A percentile compares a stretch with the other conserved stretches of the same genome.
Evolutionary conservation across 768 basidiomycete species (phyloP).

Genomic region (Rhodocollybia butyracea): DNA sequence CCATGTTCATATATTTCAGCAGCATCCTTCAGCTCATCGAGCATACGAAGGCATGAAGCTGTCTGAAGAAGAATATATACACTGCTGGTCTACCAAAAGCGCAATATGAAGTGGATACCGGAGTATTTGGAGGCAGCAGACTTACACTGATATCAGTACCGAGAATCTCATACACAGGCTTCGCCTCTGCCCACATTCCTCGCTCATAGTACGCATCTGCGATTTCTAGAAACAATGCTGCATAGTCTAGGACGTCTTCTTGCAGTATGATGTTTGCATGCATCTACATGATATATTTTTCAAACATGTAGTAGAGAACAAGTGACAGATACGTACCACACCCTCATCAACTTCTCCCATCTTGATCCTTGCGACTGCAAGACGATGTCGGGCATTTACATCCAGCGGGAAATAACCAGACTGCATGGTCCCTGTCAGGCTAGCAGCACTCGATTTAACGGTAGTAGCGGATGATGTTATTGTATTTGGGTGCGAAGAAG

Average conservation of each 20-base stretch:
- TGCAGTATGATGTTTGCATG: constrained; percentile 72
- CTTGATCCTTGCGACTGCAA: constrained; percentile 80
- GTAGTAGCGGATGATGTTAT: not conserved
- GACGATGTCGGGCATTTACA: constrained; percentile 74
- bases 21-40: constrained; percentile 73
- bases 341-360: constrained; percentile 80
- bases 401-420: constrained; percentile 65
- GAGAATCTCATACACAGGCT: constrained; percentile 75
- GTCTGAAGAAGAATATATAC: constrained; percentile 72
- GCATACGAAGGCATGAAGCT: constrained; percentile 76
- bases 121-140: not conserved
- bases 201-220: constrained; percentile 82
- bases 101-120: not conserved
- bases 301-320: not conserved
- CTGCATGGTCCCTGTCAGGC: constrained; percentile 32
- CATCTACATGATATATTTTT: constrained; percentile 39
- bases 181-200: constrained; percentile 74
- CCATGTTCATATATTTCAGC: constrained; percentile 82
- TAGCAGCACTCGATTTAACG: constrained; percentile 20
- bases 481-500: not conserved
- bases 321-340: constrained; percentile 47
- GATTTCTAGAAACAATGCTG: constrained; percentile 76
- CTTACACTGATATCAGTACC: constrained; percentile 72
- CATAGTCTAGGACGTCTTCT: constrained; percentile 74
- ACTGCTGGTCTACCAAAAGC: constrained; percentile 59